Base-by-base conservation (phyloP, 1,284 basidiomycete genomes). In the Apiotrichum akiyoshidainum region DNA sequence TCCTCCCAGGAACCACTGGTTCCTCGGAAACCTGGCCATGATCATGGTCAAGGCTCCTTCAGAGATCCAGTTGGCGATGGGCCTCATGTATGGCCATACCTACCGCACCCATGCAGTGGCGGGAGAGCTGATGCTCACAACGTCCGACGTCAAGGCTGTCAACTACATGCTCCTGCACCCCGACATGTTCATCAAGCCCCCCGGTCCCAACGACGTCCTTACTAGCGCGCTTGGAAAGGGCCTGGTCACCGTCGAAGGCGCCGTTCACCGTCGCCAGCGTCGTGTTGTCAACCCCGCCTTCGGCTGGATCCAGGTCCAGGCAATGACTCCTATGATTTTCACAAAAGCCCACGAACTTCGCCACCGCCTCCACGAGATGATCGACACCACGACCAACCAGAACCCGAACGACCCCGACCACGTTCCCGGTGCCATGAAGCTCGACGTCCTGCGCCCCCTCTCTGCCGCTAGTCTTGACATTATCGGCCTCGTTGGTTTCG, bases 131-230 rank as follows among this genome's bases (percentile, higher is more conserved):
- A 37, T 31, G 5, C 14, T 33, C 8, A 12, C 21, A 4, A 3
- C 35, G 5, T 2, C 6, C 44, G 86, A 88, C 73, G 81, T 83
- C 0, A 75, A 80, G 34, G 85, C 86, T 0, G 72, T 87, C 34
- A 80, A 81, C 5, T 81, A 87, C 61, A 83, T 89, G 54, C 80
- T 88, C 54, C 78, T 78, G 19, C 80, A 82, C 55, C 80, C 83
- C 2, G 85, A 88, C 67, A 79, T 82, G 40, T 88, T 85, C 68
- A 86, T 85, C 19, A 88, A 87, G 70, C 85, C 86, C 0, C 81
- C 84, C 46, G 83, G 85, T 57, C 79, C 87, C 5, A 76, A 83
- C 22, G 6, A 84, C 46, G 80, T 79, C 50, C 76, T 89, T 45
- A 83, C 61, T 5, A 65, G 68, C 47, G 67, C 77, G 22, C 60